Conservation (phyloP, 75 land plant species). For the Sequoia sempervirens region DNA sequence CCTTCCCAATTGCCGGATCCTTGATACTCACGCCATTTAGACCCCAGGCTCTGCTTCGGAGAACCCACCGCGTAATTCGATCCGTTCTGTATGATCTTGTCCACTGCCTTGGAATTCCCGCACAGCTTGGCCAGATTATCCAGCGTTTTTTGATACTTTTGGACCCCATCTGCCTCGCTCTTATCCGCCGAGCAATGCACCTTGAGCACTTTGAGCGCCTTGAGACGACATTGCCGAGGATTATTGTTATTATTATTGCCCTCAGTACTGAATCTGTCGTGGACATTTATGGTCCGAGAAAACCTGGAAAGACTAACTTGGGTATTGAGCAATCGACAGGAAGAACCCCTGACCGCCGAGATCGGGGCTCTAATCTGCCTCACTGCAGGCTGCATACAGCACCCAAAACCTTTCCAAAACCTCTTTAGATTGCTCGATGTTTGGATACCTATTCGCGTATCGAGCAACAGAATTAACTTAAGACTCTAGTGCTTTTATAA, state of each 20-base stretch:
- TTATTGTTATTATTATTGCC: background rate
- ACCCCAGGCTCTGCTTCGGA: conserved; percentile 7
- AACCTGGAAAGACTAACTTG: background rate
- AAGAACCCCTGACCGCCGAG: background rate
- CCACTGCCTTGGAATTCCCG: background rate
- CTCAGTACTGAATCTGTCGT: too few relatives aligned
- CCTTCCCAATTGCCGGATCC: conserved; percentile 54
- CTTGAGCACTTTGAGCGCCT: too few relatives aligned
- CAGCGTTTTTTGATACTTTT: background rate
- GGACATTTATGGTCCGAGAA: background rate
- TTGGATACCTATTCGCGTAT: too few relatives aligned
- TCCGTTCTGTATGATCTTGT: background rate
- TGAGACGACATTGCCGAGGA: background rate
- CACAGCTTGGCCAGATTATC: background rate
- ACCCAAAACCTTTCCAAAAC: background rate
- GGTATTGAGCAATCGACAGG: background rate
- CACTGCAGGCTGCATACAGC: background rate
- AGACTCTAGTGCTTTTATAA: background rate
- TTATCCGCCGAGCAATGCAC: background rate
- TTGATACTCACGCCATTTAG: conserved; percentile 47
- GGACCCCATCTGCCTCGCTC: background rate
- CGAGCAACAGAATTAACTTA: background rate
- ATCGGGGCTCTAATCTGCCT: background rate
- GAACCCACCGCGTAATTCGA: background rate
- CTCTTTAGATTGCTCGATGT: background rate